These are phyloP conservation scores for Talaromyces verruculosus DNA, from an alignment of 2,329 filamentous ascomycete genomes.

Conservation along the genomic window DNA sequence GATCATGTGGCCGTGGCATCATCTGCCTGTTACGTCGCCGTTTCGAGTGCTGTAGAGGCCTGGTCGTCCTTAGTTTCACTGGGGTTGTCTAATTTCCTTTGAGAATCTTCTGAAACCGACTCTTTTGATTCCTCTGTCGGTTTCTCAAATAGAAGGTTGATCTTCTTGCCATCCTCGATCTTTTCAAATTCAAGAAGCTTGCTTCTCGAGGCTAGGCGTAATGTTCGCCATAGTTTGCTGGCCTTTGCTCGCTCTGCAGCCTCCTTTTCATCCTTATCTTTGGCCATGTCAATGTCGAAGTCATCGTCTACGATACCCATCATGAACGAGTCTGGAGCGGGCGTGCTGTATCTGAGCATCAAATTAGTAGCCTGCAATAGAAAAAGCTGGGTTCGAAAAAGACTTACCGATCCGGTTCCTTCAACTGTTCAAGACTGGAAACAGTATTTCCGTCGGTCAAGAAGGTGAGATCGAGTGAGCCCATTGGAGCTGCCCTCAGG, in stretches of 20 bases:
- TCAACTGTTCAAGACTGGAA: constrained; percentile 67
- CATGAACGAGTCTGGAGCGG: constrained; percentile 69
- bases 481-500: constrained; percentile 66
- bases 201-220: constrained; percentile 73
- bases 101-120: constrained; percentile 31
- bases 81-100: constrained; percentile 18
- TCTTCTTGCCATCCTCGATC: constrained; percentile 77
- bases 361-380: constrained; percentile 21
- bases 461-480: constrained; percentile 75
- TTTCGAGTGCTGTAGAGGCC: not conserved
- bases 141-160: constrained; percentile 52
- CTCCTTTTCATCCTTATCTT: constrained; percentile 61
- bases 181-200: constrained; percentile 80
- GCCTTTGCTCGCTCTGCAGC: constrained; percentile 68
- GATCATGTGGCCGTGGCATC: constrained; percentile 1
- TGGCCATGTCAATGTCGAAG: constrained; percentile 81
- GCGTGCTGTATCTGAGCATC: constrained; percentile 61
- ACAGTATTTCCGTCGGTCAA: constrained; percentile 65
- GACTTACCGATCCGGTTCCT: constrained; percentile 56
- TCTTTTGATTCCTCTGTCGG: constrained; percentile 28
- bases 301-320: constrained; percentile 74
- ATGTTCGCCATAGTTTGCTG: constrained; percentile 86
- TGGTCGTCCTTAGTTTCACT: constrained; percentile 11
- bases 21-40: constrained; percentile 4
- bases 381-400: not conserved